Conservation (phyloP, 2,329 filamentous ascomycete species). For the Lachnellula suecica region DNA sequence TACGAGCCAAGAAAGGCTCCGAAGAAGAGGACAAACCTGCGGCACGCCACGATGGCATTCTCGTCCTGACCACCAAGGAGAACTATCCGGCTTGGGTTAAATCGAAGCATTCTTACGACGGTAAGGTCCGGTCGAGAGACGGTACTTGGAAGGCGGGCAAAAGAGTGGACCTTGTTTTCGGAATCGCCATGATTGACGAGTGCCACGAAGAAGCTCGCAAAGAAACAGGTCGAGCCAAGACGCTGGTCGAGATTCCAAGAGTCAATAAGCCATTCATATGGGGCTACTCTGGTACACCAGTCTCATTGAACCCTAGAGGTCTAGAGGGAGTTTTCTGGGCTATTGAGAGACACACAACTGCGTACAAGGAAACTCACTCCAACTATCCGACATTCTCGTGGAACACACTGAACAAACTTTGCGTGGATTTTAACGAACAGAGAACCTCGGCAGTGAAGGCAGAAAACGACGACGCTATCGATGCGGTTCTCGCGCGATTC, state of each 20-base stretch:
- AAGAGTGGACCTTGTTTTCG: conserved; percentile 7
- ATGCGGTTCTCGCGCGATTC: conserved; percentile 3
- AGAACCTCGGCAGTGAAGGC: neutral
- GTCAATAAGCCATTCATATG: conserved; percentile 13
- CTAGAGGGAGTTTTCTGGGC: conserved; percentile 17
- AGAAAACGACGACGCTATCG: neutral
- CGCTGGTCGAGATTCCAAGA: conserved; percentile 8
- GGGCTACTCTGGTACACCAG: conserved; percentile 20
- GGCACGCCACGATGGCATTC: conserved; percentile 9
- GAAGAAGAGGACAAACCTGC: conserved; percentile 2
- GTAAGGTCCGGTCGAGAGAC: neutral
- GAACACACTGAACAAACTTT: conserved; percentile 7
- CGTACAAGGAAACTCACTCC: neutral
- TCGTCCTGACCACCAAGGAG: conserved; percentile 13
- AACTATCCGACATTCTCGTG: neutral
- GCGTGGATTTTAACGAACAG: conserved; percentile 11
- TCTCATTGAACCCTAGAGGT: conserved; percentile 8
- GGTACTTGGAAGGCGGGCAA: neutral
- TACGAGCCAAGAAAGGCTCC: neutral
- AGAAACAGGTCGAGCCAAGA: conserved; percentile 4
- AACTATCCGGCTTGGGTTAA: conserved; percentile 9
- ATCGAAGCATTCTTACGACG: conserved; percentile 4
- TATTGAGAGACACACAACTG: conserved; percentile 13
- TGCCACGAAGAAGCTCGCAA: conserved; percentile 16
- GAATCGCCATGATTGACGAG: conserved; percentile 20